Evolutionary conservation across 768 basidiomycete genomes (phyloP).

Genomic region (Phaeolepiota aurea): DNA sequence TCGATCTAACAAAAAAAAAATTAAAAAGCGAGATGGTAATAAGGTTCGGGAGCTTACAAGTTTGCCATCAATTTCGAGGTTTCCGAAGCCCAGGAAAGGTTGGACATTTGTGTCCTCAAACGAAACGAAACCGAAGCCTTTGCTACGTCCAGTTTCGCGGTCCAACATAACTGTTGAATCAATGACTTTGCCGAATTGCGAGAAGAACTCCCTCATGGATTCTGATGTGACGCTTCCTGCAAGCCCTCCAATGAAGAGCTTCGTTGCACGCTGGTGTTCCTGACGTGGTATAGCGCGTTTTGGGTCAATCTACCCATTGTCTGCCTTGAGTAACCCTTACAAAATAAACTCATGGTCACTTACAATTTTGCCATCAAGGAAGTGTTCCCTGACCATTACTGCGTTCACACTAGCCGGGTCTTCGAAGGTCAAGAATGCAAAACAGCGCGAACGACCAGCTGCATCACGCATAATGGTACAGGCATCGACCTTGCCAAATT

Average conservation of each 20-base stretch:
- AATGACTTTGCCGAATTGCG: conserved; percentile 90
- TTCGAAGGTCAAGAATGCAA: conserved; percentile 96
- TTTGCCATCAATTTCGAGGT: conserved; percentile 92
- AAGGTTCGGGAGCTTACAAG: conserved; percentile 48
- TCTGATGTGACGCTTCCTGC: conserved; percentile 90
- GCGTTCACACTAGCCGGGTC: conserved; percentile 89
- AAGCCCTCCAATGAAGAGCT: conserved; percentile 93
- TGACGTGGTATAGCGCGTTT: conserved; percentile 96
- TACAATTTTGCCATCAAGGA: conserved; percentile 95
- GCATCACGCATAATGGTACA: conserved; percentile 99
- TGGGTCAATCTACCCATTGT: conserved; percentile 85
- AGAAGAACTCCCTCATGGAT: conserved; percentile 88
- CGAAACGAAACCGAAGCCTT: conserved; percentile 97
- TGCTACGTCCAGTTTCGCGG: conserved; percentile 88
- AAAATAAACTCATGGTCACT: conserved; percentile 21
- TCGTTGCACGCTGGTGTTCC: conserved; percentile 89
- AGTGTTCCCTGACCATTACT: conserved; percentile 93
- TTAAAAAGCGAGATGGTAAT: neutral
- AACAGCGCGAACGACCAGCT: conserved; percentile 89
- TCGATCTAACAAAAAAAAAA: conserved; percentile 64
- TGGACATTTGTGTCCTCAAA: conserved; percentile 91
- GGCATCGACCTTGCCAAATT: conserved; percentile 95
- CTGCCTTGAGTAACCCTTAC: neutral
- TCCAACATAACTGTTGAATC: conserved; percentile 99
- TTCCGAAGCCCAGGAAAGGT: conserved; percentile 80